A percentile compares a stretch with the other conserved stretches of the same genome.
phyloP scores from a whole-genome alignment of 1,284 basidiomycete genomes.

The Boletus mariae region DNA sequence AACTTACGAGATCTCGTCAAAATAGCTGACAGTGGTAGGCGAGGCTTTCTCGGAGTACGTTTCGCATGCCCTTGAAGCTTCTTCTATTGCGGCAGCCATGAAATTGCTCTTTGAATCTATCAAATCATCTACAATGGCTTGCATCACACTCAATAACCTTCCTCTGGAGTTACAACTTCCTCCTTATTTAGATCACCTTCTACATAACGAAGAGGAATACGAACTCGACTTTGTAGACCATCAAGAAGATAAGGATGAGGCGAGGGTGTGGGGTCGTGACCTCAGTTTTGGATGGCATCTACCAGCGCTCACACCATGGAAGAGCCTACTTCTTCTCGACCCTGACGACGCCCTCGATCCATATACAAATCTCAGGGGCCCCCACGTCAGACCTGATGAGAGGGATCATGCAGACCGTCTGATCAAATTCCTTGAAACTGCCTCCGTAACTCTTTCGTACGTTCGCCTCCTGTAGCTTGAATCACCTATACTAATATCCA shows the following conservation, averaged over 20 bases:
- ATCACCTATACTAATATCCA: conserved; percentile 1
- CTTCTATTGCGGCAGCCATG: conserved; percentile 73
- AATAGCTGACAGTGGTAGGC: conserved; percentile 37
- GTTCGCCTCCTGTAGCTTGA: conserved; percentile 24
- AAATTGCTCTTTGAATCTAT: conserved; percentile 72
- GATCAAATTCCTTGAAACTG: conserved; percentile 64
- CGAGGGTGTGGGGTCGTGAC: conserved; percentile 64
- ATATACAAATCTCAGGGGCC: conserved; percentile 56
- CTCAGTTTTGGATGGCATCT: conserved; percentile 68
- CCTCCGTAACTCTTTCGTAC: conserved; percentile 62
- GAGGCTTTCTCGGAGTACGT: conserved; percentile 55
- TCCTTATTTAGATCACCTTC: conserved; percentile 66
- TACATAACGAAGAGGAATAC: conserved; percentile 54
- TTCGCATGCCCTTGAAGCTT: conserved; percentile 56
- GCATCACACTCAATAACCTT: conserved; percentile 70
- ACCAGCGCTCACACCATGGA: conserved; percentile 86
- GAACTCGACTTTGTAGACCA: conserved; percentile 40
- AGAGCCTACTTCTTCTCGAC: conserved; percentile 79
- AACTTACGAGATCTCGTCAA: neutral
- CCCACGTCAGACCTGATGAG: conserved; percentile 62
- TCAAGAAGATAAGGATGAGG: conserved; percentile 52
- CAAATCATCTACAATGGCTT: conserved; percentile 68
- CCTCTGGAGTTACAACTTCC: conserved; percentile 81
- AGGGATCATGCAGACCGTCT: conserved; percentile 64
- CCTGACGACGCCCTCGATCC: conserved; percentile 59